Evolutionary conservation across 2,329 filamentous ascomycete species (phyloP).

Genomic region (Ceratocystis variospora): DNA sequence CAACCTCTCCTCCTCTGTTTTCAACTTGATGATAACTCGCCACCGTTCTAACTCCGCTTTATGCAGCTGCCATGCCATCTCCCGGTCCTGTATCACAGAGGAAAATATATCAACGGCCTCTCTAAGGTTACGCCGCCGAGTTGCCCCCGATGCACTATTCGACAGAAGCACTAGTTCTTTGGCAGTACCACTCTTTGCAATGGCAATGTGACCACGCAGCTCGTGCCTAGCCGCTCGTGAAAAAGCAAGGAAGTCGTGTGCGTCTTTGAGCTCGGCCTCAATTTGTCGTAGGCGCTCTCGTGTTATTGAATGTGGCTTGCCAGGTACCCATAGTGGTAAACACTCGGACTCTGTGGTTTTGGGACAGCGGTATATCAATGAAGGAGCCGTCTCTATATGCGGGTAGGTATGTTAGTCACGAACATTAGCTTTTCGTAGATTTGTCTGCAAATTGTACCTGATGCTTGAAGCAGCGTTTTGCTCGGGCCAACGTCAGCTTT

Average conservation of each 20-base stretch:
- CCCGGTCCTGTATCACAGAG: conserved; percentile 4
- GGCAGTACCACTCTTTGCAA: not conserved
- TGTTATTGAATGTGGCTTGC: not conserved
- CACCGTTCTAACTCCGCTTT: conserved; percentile 4
- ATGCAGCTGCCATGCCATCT: not conserved
- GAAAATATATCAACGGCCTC: conserved; percentile 8
- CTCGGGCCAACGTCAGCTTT: not conserved
- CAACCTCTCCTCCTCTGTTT: not conserved
- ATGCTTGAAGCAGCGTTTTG: not conserved
- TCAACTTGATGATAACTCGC: not conserved
- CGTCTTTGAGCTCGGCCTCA: not conserved
- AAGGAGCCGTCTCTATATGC: not conserved
- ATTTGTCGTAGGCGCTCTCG: conserved; percentile 3
- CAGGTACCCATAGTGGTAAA: not conserved
- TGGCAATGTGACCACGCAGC: conserved; percentile 5
- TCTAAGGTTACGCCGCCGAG: conserved; percentile 5
- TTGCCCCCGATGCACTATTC: conserved; percentile 6
- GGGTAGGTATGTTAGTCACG: not conserved
- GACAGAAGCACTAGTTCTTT: conserved; percentile 3
- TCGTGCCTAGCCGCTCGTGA: not conserved
- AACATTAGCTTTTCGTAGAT: not conserved
- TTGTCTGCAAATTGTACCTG: not conserved
- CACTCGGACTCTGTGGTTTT: not conserved
- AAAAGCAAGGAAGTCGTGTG: conserved; percentile 7
- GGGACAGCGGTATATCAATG: not conserved